Conservation (phyloP, 2,329 filamentous ascomycete genomes). For the Xylaria sp. region DNA sequence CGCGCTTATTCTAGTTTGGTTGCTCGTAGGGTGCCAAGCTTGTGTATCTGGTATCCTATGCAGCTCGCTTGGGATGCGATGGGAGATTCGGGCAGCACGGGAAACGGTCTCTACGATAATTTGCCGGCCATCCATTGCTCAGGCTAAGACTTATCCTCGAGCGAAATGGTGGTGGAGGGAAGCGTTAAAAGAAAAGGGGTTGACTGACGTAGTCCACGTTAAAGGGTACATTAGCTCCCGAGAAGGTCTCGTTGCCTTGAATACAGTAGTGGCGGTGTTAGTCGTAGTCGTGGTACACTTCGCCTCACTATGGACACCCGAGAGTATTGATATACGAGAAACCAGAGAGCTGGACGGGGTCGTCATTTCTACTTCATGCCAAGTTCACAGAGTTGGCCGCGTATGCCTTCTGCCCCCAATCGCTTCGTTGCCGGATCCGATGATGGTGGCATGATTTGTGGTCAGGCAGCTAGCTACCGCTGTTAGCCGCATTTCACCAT, state of each 20-base stretch:
- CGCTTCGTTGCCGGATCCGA: slow-evolving; percentile 15
- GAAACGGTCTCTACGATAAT: slow-evolving; percentile 9
- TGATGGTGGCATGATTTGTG: slow-evolving; percentile 22
- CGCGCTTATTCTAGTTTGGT: slow-evolving; percentile 10
- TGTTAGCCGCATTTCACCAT: slow-evolving; percentile 11
- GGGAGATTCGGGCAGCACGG: slow-evolving; percentile 11
- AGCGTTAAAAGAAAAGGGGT: not conserved
- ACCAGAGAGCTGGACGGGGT: not conserved
- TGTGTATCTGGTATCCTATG: slow-evolving; percentile 5
- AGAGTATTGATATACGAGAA: slow-evolving; percentile 2
- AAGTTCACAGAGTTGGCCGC: slow-evolving; percentile 7
- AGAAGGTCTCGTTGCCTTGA: slow-evolving; percentile 16
- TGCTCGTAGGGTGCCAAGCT: slow-evolving; percentile 12
- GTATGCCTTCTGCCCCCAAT: slow-evolving; percentile 4
- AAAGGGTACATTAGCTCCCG: slow-evolving; percentile 22
- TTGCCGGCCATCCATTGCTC: slow-evolving; percentile 4
- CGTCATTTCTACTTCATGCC: slow-evolving; percentile 6
- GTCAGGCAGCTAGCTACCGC: slow-evolving; percentile 1
- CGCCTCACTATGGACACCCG: slow-evolving; percentile 18
- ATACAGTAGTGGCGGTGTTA: not conserved
- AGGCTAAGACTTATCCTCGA: slow-evolving; percentile 1
- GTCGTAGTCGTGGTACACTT: not conserved
- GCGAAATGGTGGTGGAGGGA: not conserved
- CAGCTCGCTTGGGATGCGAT: slow-evolving; percentile 22
- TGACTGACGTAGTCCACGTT: slow-evolving; percentile 14